Base-by-base conservation (phyloP, 257 asterid genomes). In the Plectranthus barbatus region DNA sequence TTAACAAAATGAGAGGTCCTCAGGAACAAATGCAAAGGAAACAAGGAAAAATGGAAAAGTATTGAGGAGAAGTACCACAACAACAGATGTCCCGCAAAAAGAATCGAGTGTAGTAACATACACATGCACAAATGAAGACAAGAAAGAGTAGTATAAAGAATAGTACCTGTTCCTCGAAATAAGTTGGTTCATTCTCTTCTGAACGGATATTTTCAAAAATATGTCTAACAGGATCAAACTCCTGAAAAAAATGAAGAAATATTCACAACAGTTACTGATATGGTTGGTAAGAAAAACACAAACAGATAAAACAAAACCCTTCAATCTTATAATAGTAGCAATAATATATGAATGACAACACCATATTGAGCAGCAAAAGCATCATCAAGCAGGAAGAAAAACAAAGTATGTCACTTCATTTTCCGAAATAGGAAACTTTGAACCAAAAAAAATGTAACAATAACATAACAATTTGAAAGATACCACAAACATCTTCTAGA, bases 111-210 rank as follows among this genome's bases (percentile, higher is more conserved):
- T 20, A 62, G 20, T 69, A 77, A 34, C 26, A 41, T 18, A 26
- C 45, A 60, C 17, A 13, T 19, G 60, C 15, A 58, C 41, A 50
- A 23, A 56, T 10, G 50, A 24, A 54, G 60, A 48, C 44, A 64
- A 71, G 65, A 53, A 73, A 64, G 58, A 13, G 44, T 50, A 8
- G 13, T 59, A 40, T 55, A 48, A 26, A 60, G 33, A 26, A 26
- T 9, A 60, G 54, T 74, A 93, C 97, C 96, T 87, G 84, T 67
- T 93, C 95, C 83, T 93, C 99, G 68, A 90, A 76, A 75, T 87
- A 82, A 55, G 77, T 69, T 45, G 78, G 34, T 64, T 85, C 95
- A 65, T 62, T 77, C 65, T 90, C 97, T 75, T 84, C 97, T 41
- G 82, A 54, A 11, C 95, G 94, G 59, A 83, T 74, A 66, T 77